phyloP scores from a whole-genome alignment of 495 filamentous ascomycete genomes.

The Penicillium lagena region DNA sequence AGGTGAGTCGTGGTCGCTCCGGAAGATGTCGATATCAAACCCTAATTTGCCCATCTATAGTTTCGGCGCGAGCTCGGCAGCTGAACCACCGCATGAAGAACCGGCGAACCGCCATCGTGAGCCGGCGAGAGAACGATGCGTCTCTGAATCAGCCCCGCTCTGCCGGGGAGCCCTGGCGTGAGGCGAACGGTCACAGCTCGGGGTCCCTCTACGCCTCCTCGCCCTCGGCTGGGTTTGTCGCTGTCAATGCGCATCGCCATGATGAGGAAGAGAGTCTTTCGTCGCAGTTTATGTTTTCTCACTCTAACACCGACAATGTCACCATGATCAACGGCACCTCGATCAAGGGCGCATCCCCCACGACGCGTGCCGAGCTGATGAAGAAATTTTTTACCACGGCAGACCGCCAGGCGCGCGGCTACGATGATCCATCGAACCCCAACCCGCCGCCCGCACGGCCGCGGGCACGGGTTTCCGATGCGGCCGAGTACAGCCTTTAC shows the following conservation, averaged over 20 bases:
- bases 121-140: conserved; percentile 47
- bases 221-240: conserved; percentile 46
- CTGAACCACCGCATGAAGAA: conserved; percentile 76
- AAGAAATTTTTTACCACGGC: conserved; percentile 53
- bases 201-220: conserved; percentile 26
- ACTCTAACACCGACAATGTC: conserved; percentile 38
- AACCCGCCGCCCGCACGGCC: conserved; percentile 24
- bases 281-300: conserved; percentile 36
- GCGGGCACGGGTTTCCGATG: conserved; percentile 31
- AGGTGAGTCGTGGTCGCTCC: conserved; percentile 42
- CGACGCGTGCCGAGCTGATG: conserved; percentile 45
- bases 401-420: conserved; percentile 38
- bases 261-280: conserved; percentile 28
- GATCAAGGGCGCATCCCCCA: conserved; percentile 47
- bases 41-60: conserved; percentile 25
- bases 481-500: conserved; percentile 30
- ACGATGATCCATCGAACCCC: conserved; percentile 23
- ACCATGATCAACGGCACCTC: conserved; percentile 45
- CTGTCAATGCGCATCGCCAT: conserved; percentile 45
- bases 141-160: conserved; percentile 26
- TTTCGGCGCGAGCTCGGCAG: conserved; percentile 72
- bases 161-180: conserved; percentile 31
- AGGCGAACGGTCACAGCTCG: conserved; percentile 20
- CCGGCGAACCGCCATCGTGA: conserved; percentile 63
- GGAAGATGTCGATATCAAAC: not conserved